A percentile compares a stretch with the other conserved stretches of the same genome.
Conservation (phyloP, 2,329 filamentous ascomycete genomes). For the Fusarium siculi region DNA sequence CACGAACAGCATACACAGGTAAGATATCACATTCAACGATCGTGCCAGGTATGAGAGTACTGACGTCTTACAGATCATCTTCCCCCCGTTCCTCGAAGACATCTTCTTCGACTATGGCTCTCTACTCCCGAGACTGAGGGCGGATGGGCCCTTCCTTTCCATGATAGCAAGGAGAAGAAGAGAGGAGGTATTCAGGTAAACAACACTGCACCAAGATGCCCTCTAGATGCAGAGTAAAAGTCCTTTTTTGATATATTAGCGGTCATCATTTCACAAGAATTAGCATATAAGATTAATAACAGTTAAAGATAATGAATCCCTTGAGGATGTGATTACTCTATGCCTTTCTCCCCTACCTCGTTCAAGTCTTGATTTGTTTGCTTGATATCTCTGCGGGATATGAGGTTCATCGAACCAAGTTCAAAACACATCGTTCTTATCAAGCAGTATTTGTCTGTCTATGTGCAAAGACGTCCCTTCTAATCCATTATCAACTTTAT, state of each 20-base stretch:
- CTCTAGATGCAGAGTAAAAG: conserved; percentile 78
- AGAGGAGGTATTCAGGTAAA: conserved; percentile 89
- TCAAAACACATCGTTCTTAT: neutral
- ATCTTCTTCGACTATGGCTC: conserved; percentile 87
- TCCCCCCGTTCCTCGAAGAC: conserved; percentile 75
- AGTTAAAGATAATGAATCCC: neutral
- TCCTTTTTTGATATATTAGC: conserved; percentile 16
- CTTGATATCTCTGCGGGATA: neutral
- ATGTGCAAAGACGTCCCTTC: neutral
- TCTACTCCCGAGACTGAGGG: conserved; percentile 84
- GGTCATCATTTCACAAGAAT: neutral
- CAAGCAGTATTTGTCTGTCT: neutral
- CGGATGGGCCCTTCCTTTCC: conserved; percentile 86
- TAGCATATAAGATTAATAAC: neutral
- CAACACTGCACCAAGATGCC: conserved; percentile 78
- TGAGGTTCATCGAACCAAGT: neutral
- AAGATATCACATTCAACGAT: neutral
- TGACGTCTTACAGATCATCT: conserved; percentile 56
- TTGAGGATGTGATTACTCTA: neutral
- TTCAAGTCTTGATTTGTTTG: neutral
- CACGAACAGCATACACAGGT: conserved; percentile 78
- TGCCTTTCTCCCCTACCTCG: accelerated
- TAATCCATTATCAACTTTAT: neutral
- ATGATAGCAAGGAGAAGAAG: conserved; percentile 85
- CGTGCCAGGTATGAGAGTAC: neutral